Evolutionary conservation across 495 filamentous ascomycete genomes (phyloP).

Genomic region (Durotheca rogersii): DNA sequence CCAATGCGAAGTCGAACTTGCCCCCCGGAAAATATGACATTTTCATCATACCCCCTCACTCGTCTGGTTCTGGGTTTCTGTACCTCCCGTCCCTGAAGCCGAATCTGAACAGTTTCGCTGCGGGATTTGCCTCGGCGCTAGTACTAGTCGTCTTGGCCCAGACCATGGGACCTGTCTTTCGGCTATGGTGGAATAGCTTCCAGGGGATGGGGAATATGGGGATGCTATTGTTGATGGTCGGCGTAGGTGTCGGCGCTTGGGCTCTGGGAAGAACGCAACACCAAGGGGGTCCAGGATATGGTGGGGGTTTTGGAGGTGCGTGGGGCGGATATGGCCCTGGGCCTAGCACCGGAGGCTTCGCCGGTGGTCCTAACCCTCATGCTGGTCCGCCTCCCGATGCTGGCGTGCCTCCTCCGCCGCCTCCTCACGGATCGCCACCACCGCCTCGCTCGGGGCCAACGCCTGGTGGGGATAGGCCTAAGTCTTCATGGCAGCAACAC

Average conservation of each 20-base stretch:
- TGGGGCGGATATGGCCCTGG: slow-evolving; percentile 28
- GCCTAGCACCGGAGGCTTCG: slow-evolving; percentile 27
- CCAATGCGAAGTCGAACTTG: slow-evolving; percentile 58
- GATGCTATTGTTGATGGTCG: slow-evolving; percentile 60
- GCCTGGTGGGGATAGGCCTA: slow-evolving; percentile 33
- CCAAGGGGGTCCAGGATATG: slow-evolving; percentile 41
- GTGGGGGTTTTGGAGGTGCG: slow-evolving; percentile 32
- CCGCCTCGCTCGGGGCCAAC: slow-evolving; percentile 40
- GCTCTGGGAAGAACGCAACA: slow-evolving; percentile 66
- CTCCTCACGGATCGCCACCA: slow-evolving; percentile 39
- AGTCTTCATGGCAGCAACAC: slow-evolving; percentile 48
- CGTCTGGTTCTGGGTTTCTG: slow-evolving; percentile 83
- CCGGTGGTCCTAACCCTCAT: slow-evolving; percentile 20
- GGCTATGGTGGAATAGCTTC: slow-evolving; percentile 65
- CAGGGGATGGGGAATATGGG: slow-evolving; percentile 61
- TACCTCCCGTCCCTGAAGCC: slow-evolving; percentile 88
- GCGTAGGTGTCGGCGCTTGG: slow-evolving; percentile 76
- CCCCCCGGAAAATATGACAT: slow-evolving; percentile 91
- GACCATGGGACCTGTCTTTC: slow-evolving; percentile 66
- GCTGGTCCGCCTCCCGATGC: slow-evolving; percentile 37
- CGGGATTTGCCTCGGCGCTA: slow-evolving; percentile 75
- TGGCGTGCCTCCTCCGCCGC: slow-evolving; percentile 42
- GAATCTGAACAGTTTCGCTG: slow-evolving; percentile 86
- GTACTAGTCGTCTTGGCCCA: slow-evolving; percentile 65
- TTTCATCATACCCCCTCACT: slow-evolving; percentile 95